These are phyloP conservation scores for Prototheca cutis DNA, from an alignment of 163 green algal genomes.

Conservation along the genomic window DNA sequence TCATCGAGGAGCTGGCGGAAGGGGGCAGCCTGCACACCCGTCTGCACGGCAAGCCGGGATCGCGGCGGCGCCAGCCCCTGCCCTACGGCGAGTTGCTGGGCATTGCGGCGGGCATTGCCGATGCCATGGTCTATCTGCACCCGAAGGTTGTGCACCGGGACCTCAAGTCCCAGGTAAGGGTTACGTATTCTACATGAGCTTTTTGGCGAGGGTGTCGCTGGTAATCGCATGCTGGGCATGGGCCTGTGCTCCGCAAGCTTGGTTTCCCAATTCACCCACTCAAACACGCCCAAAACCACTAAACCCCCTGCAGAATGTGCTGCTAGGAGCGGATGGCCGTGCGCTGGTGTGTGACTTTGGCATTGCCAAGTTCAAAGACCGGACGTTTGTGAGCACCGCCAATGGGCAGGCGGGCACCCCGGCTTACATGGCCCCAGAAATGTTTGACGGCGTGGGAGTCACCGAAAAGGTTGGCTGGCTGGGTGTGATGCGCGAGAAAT, in stretches of 20 bases:
- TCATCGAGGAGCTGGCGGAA: conserved; percentile 42
- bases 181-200: background rate
- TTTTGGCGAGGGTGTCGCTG: background rate
- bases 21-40: conserved; percentile 43
- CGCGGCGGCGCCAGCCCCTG: conserved; percentile 15
- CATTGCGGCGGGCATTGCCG: conserved; percentile 37
- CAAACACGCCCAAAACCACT: too few relatives aligned
- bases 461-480: conserved; percentile 30
- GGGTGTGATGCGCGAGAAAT: background rate
- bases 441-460: conserved; percentile 36
- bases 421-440: conserved; percentile 56
- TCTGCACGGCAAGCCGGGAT: conserved; percentile 33
- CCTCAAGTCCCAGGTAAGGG: conserved; percentile 41
- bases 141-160: conserved; percentile 49
- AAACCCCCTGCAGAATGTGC: conserved; percentile 35
- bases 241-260: too few relatives aligned
- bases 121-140: conserved; percentile 51
- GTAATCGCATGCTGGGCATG: too few relatives aligned
- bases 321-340: conserved; percentile 24
- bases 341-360: conserved; percentile 65
- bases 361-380: conserved; percentile 55
- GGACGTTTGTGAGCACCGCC: conserved; percentile 29
- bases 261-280: too few relatives aligned
- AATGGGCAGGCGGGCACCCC: conserved; percentile 47
- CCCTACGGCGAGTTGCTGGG: conserved; percentile 32